These are phyloP conservation scores for Hansenula anomala DNA, from an alignment of 1,139 yeast genomes.

Conservation along the genomic window DNA sequence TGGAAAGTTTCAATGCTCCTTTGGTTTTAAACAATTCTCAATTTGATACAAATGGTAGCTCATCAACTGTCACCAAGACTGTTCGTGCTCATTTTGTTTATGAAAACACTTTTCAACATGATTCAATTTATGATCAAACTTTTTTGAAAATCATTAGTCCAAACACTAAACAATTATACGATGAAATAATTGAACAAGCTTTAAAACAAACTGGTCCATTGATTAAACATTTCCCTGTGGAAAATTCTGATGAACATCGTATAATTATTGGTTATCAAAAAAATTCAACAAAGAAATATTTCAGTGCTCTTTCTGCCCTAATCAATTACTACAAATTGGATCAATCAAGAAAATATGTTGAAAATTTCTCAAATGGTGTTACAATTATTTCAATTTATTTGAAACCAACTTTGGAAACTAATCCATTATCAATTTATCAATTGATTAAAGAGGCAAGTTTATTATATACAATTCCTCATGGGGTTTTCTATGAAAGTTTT, in stretches of 20 bases:
- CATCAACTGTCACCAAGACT: slow-evolving; percentile 38
- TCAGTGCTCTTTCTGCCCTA: slow-evolving; percentile 81
- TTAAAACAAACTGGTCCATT: slow-evolving; percentile 85
- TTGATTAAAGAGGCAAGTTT: slow-evolving; percentile 92
- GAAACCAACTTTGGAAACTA: slow-evolving; percentile 41
- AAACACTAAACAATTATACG: slow-evolving; percentile 75
- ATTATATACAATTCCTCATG: slow-evolving; percentile 86
- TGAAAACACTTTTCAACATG: slow-evolving; percentile 64
- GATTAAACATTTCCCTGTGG: slow-evolving; percentile 79
- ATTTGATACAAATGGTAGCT: slow-evolving; percentile 19
- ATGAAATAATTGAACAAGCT: slow-evolving; percentile 68
- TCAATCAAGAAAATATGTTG: slow-evolving; percentile 88
- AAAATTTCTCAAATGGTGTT: slow-evolving; percentile 86
- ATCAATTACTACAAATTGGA: slow-evolving; percentile 86
- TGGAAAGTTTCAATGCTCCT: slow-evolving; percentile 80
- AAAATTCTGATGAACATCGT: slow-evolving; percentile 74
- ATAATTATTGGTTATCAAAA: slow-evolving; percentile 87
- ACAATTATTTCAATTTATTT: slow-evolving; percentile 86
- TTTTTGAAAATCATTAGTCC: slow-evolving; percentile 76
- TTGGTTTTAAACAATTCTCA: slow-evolving; percentile 43
- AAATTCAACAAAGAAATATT: slow-evolving; percentile 80
- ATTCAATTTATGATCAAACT: slow-evolving; percentile 71
- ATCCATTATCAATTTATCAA: slow-evolving; percentile 71
- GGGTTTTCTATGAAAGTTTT: slow-evolving; percentile 72
- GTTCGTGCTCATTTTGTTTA: slow-evolving; percentile 84